Evolutionary conservation across 306 rosid species (phyloP).

Genomic region (Amphicarpaea edgeworthii): DNA sequence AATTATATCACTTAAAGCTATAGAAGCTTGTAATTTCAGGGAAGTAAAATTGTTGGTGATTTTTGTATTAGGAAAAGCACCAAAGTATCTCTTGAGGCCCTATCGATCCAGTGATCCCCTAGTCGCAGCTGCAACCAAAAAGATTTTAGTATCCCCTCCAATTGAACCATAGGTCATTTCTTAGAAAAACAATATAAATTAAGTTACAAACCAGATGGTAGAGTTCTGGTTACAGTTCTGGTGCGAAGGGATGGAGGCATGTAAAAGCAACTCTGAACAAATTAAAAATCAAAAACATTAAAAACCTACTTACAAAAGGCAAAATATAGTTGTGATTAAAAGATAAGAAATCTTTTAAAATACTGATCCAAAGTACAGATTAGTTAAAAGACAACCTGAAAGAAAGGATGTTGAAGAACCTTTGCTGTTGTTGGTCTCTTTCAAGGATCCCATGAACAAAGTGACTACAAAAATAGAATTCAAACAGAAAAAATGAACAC

Average conservation of each 20-base stretch:
- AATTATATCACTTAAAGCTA: slow-evolving; percentile 64
- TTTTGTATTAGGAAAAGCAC: slow-evolving; percentile 66
- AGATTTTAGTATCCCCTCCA: slow-evolving; percentile 25
- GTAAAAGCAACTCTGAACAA: slow-evolving; percentile 81
- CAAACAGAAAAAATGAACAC: not conserved
- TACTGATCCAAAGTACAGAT: not conserved
- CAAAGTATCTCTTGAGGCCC: slow-evolving; percentile 61
- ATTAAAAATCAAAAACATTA: slow-evolving; percentile 11
- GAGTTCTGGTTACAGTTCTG: slow-evolving; percentile 70
- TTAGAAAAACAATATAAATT: not conserved
- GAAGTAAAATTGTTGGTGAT: slow-evolving; percentile 63
- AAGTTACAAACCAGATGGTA: slow-evolving; percentile 79
- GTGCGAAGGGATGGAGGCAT: slow-evolving; percentile 91
- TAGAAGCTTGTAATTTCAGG: slow-evolving; percentile 62
- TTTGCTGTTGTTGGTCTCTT: slow-evolving; percentile 93
- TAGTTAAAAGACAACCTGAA: slow-evolving; percentile 61
- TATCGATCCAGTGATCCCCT: slow-evolving; percentile 64
- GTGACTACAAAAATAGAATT: slow-evolving; percentile 58
- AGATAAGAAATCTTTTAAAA: not conserved
- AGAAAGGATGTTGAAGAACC: slow-evolving; percentile 98
- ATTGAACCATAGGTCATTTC: slow-evolving; percentile 20
- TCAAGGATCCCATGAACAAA: slow-evolving; percentile 97
- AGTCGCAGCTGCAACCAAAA: slow-evolving; percentile 62
- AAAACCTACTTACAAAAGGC: not conserved
- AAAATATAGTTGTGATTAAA: slow-evolving; percentile 15